These are phyloP conservation scores for Dictyostelium purpureum DNA, from an alignment of 78 protist genomes.

Conservation along the genomic window DNA sequence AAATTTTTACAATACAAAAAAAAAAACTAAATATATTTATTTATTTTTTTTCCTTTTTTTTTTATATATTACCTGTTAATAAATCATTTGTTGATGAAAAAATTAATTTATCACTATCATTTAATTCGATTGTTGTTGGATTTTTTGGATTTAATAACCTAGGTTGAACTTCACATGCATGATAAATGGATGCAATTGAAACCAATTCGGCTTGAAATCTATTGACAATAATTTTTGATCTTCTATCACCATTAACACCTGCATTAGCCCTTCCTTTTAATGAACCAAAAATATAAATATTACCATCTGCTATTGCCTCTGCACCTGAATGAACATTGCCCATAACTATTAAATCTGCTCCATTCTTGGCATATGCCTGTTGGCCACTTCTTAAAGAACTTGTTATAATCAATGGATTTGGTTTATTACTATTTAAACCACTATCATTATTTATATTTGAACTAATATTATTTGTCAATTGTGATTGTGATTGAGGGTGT, in stretches of 20 bases:
- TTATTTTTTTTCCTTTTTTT: no score
- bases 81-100: conserved; percentile 20
- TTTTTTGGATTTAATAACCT: not conserved
- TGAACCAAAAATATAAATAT: conserved; percentile 15
- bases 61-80: no score
- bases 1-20: no score
- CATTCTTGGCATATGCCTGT: conserved; percentile 4
- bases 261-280: conserved; percentile 19
- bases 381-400: conserved; percentile 13
- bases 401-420: conserved; percentile 1
- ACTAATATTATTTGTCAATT: no score
- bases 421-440: no score
- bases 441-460: no score
- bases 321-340: conserved; percentile 32
- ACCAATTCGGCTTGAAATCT: conserved; percentile 11
- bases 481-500: not conserved
- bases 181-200: conserved; percentile 16
- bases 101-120: not conserved
- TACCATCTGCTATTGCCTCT: conserved; percentile 24
- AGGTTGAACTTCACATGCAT: conserved; percentile 18
- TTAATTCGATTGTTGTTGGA: not conserved
- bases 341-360: conserved; percentile 18
- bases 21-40: no score
- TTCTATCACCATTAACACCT: conserved; percentile 4
- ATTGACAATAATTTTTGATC: conserved; percentile 9